Percentiles rank a stretch among this genome's conserved stretches.
These are phyloP conservation scores for Nakazawaea ishiwadae DNA, from an alignment of 805 yeast genomes.

Conservation along the genomic window DNA sequence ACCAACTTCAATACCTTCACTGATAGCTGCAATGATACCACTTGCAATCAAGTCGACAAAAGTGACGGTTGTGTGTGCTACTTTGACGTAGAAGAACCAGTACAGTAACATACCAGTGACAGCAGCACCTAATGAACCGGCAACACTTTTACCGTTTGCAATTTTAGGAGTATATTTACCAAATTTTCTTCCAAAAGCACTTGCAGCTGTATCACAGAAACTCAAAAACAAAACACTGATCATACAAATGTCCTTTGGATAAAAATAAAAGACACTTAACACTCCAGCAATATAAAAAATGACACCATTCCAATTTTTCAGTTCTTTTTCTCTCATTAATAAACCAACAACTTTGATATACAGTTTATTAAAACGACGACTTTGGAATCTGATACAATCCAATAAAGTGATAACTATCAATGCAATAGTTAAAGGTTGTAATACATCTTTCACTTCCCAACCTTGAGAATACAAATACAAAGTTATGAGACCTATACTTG, in stretches of 20 bases:
- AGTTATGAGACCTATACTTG: slow-evolving; percentile 82
- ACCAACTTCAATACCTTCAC: slow-evolving; percentile 78
- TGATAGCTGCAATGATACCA: slow-evolving; percentile 80
- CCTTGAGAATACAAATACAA: slow-evolving; percentile 67
- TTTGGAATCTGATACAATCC: slow-evolving; percentile 65
- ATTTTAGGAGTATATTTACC: slow-evolving; percentile 83
- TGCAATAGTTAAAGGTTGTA: slow-evolving; percentile 51
- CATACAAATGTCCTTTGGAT: slow-evolving; percentile 77
- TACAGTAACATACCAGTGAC: slow-evolving; percentile 64
- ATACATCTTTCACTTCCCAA: slow-evolving; percentile 48
- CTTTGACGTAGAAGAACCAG: slow-evolving; percentile 63
- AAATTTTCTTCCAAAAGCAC: slow-evolving; percentile 82
- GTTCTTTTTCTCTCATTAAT: slow-evolving; percentile 81
- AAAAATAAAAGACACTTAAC: slow-evolving; percentile 59
- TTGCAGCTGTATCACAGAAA: slow-evolving; percentile 98
- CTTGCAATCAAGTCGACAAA: slow-evolving; percentile 48
- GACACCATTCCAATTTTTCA: slow-evolving; percentile 68
- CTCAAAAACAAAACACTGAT: slow-evolving; percentile 76
- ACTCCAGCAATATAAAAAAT: slow-evolving; percentile 84
- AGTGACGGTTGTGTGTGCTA: slow-evolving; percentile 61
- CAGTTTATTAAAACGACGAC: slow-evolving; percentile 54
- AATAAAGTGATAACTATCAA: slow-evolving; percentile 53
- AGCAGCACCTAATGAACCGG: slow-evolving; percentile 89
- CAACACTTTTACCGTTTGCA: slow-evolving; percentile 72
- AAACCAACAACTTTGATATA: slow-evolving; percentile 72